phyloP scores from a whole-genome alignment of 78 protist species.

The Guillardia theta region DNA sequence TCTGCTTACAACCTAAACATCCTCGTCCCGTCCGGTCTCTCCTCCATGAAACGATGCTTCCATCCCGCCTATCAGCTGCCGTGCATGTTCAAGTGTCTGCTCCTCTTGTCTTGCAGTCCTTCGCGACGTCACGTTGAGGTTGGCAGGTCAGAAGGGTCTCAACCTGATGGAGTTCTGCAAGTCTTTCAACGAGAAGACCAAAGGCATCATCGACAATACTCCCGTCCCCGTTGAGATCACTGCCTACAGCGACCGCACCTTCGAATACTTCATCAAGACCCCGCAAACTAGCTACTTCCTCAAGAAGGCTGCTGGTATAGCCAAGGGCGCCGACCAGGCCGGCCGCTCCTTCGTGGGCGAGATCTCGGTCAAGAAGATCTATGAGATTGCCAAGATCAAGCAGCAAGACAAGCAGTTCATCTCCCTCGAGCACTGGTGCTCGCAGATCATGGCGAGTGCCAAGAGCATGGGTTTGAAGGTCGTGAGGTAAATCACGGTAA shows the following conservation, averaged over 20 bases:
- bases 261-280: constrained; percentile 34
- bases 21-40: no score
- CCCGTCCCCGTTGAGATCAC: constrained; percentile 49
- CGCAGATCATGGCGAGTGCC: background rate
- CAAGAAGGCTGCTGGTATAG: constrained; percentile 34
- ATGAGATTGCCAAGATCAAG: constrained; percentile 62
- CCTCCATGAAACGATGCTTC: no score
- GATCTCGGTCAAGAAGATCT: constrained; percentile 46
- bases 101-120: no score
- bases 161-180: constrained; percentile 66
- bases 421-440: background rate
- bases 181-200: constrained; percentile 59
- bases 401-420: background rate
- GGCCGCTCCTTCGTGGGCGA: constrained; percentile 24
- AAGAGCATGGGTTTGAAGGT: constrained; percentile 16
- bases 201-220: background rate
- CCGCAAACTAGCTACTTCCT: constrained; percentile 51
- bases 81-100: no score
- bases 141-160: constrained; percentile 45
- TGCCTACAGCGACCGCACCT: constrained; percentile 36
- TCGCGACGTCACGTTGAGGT: no score
- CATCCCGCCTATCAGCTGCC: no score
- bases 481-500: background rate
- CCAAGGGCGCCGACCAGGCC: constrained; percentile 19
- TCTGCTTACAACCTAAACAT: no score